These are phyloP conservation scores for Andrographis paniculata DNA, from an alignment of 305 asterid genomes.

Conservation along the genomic window DNA sequence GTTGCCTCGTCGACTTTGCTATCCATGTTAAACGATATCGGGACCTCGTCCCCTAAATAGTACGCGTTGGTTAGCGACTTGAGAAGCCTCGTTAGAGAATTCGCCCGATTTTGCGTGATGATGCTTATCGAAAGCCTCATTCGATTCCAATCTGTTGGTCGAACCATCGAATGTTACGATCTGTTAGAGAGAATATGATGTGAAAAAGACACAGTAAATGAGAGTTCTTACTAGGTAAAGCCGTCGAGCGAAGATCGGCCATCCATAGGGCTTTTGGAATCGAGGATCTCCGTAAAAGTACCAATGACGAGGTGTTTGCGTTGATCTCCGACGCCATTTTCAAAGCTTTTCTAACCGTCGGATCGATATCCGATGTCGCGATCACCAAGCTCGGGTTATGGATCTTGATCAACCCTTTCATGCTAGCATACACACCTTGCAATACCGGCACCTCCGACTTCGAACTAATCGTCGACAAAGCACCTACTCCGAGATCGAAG, in stretches of 20 bases:
- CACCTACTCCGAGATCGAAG: constrained; percentile 68
- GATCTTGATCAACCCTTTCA: constrained; percentile 76
- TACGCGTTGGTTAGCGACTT: constrained; percentile 62
- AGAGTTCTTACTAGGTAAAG: constrained; percentile 74
- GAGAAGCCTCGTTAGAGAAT: constrained; percentile 63
- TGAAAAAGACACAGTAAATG: neutral
- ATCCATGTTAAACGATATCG: constrained; percentile 82
- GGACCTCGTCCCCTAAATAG: constrained; percentile 71
- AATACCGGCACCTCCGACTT: constrained; percentile 71
- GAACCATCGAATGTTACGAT: neutral
- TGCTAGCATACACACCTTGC: constrained; percentile 74
- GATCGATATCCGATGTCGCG: constrained; percentile 43
- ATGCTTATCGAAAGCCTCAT: constrained; percentile 71
- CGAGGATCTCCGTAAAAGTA: constrained; percentile 54
- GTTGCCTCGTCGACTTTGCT: constrained; percentile 79
- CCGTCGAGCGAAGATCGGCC: constrained; percentile 81
- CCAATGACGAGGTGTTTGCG: constrained; percentile 31
- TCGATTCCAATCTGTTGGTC: constrained; percentile 66
- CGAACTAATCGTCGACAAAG: constrained; percentile 49
- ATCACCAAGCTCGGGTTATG: constrained; percentile 84
- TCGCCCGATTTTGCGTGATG: constrained; percentile 69
- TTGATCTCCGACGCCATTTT: constrained; percentile 56
- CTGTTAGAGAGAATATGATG: too few species aligned
- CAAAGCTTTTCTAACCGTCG: constrained; percentile 63
- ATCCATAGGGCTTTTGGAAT: constrained; percentile 80